Evolutionary conservation across 2,329 filamentous ascomycete genomes (phyloP), one percentile per base, ranked within the genome.

Genomic region (Gnomoniopsis sp.): DNA sequence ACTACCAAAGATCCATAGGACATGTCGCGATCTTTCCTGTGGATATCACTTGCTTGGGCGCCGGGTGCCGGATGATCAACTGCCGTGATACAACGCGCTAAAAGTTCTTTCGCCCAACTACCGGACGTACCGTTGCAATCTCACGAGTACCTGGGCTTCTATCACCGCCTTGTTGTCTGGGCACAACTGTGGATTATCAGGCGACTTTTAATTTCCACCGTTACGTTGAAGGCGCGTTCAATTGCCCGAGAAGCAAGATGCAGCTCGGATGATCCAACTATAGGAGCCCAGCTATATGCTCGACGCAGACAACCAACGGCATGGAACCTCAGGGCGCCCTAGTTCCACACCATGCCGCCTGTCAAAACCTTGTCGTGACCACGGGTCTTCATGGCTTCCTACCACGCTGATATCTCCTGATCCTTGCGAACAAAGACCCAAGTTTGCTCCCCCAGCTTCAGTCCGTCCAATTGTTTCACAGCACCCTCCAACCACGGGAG

Each of bases 391-490:
- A 49, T 50, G 47, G 34, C 41, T 41, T 47, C 53, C 49, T 12
- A 17, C 43, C 34, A 53, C 34, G 43, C 46, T 23, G 17, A 38
- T 22, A 23, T 46, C 43, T 6, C 6, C 21, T 23, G 19, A 47
- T 36, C 21, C 21, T 38, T 11, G 49, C 59, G 43, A 55, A 23
- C 33, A 26, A 43, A 43, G 30, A 46, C 55, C 55, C 59, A 44
- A 55, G 59, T 49, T 55, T 61, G 59, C 59, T 33, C 36, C 44
- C 57, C 52, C 19, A 54, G 52, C 52, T 36, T 26, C 26, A 48
- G 10, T 46, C 38, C 51, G 36, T 51, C 55, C 52, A 49, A 49
- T 51, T 58, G 59, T 61, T 61, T 46, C 59, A 61, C 59, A 61
- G 55, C 48, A 23, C 46, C 55, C 51, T 48, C 51, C 55, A 26